These are phyloP conservation scores for apple (Malus domestica) DNA, from an alignment of 306 rosid genomes.

Conservation along the genomic window ASM211411v1 NC_041804.1:2424001-2424500, in stretches of 20 bases:
- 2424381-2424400: too few species aligned
- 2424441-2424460: too few species aligned
- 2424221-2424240: background rate
- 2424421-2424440: too few species aligned
- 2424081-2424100: background rate
- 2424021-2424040: slow-evolving; percentile 30
- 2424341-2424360: too few species aligned
- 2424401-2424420: too few species aligned
- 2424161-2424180: background rate
- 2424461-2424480: too few species aligned
- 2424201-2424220: background rate
- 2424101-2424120: background rate
- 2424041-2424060: slow-evolving; percentile 13
- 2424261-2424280: background rate
- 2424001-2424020: background rate
- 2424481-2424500: too few species aligned
- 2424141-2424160: background rate
- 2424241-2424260: background rate
- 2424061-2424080: background rate
- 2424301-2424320: background rate
- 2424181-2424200: background rate
- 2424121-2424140: background rate
- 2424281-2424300: background rate
- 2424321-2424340: too few species aligned
- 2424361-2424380: too few species aligned